These are phyloP conservation scores for Lolium rigidum DNA, from an alignment of 176 grass and related monocot genomes.

Conservation along the genomic window DNA sequence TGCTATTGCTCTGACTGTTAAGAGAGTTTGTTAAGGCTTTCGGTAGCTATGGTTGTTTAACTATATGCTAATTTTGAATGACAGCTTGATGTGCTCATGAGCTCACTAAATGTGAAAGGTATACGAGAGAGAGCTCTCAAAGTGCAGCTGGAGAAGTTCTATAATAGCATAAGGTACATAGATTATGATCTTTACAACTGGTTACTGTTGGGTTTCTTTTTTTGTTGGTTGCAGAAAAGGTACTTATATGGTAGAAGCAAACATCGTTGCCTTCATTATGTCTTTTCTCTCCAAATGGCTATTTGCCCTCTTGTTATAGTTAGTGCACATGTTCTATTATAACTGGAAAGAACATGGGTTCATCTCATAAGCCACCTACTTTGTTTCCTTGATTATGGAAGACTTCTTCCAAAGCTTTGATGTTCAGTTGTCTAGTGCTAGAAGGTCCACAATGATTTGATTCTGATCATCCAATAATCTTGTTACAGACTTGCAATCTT, in stretches of 20 bases:
- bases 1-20: slow-evolving; percentile 8
- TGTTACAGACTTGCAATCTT: neutral
- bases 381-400: slow-evolving; percentile 10
- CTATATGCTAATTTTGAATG: slow-evolving; percentile 70
- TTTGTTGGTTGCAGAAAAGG: slow-evolving; percentile 17
- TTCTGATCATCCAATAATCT: neutral
- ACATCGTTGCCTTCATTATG: neutral
- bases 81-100: slow-evolving; percentile 81
- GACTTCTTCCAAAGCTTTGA: neutral
- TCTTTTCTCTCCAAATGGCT: neutral
- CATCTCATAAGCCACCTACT: neutral
- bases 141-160: slow-evolving; percentile 69
- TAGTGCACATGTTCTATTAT: neutral
- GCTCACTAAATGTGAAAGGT: slow-evolving; percentile 81
- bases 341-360: neutral
- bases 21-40: slow-evolving; percentile 27
- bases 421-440: slow-evolving; percentile 3
- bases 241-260: neutral
- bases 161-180: slow-evolving; percentile 76
- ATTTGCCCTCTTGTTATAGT: neutral
- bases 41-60: slow-evolving; percentile 4
- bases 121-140: slow-evolving; percentile 85
- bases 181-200: neutral
- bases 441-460: neutral
- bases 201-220: neutral